Conservation (phyloP, 768 basidiomycete species). For the Termitomyces sp. region DNA sequence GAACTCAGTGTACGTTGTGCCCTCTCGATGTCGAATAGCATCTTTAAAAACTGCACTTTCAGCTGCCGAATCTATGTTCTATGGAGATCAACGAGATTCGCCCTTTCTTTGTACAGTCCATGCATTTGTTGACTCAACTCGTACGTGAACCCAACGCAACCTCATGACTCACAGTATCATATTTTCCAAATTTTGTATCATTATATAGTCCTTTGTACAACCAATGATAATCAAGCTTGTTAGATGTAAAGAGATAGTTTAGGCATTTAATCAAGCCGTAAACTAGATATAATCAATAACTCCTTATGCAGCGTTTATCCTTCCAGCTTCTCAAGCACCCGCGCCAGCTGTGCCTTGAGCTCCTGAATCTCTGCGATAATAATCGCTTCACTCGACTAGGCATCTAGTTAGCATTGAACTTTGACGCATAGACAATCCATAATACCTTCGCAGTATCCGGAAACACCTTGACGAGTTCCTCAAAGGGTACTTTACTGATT, state of each 20-base stretch:
- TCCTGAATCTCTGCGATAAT: slow-evolving; percentile 62
- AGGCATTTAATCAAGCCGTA: too few species aligned
- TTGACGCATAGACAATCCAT: background rate
- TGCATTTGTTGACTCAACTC: slow-evolving; percentile 71
- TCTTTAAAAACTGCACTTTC: slow-evolving; percentile 1
- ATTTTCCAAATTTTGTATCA: background rate
- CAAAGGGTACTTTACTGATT: slow-evolving; percentile 71
- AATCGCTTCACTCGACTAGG: slow-evolving; percentile 66
- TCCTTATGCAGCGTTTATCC: background rate
- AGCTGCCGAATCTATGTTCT: slow-evolving; percentile 83
- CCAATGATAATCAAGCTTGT: background rate
- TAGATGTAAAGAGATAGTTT: too few species aligned
- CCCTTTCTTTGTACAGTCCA: slow-evolving; percentile 82
- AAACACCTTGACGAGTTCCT: slow-evolving; percentile 65
- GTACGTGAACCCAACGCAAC: slow-evolving; percentile 22
- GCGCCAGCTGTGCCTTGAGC: slow-evolving; percentile 45
- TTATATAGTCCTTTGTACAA: background rate
- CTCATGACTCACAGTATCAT: slow-evolving; percentile 2
- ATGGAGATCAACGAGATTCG: slow-evolving; percentile 96
- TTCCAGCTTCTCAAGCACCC: slow-evolving; percentile 35
- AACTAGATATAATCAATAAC: too few species aligned
- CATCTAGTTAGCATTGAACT: slow-evolving; percentile 2
- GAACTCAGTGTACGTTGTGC: slow-evolving; percentile 66
- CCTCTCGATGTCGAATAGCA: background rate
- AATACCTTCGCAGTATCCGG: slow-evolving; percentile 71